Evolutionary conservation across 257 asterid species (phyloP).

Genomic region (Gardenia jasminoides): DNA sequence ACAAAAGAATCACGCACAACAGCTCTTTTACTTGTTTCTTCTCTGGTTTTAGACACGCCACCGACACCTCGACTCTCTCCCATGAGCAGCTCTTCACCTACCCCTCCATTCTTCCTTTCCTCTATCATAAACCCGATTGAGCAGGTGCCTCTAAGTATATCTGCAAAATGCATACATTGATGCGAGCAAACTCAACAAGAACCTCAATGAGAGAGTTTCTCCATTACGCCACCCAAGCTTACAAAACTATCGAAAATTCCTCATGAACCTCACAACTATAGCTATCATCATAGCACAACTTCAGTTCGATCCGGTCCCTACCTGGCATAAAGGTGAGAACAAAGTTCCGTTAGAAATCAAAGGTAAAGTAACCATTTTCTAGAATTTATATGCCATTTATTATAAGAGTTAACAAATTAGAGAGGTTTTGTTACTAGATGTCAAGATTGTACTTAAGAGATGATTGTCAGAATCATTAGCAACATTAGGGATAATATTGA

Average conservation of each 20-base stretch:
- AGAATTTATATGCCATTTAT: background rate
- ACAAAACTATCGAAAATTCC: constrained; percentile 87
- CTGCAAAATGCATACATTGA: constrained; percentile 19
- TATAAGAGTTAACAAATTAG: background rate
- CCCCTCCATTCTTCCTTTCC: background rate
- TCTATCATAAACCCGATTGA: constrained; percentile 9
- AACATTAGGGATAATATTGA: background rate
- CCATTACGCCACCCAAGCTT: constrained; percentile 74
- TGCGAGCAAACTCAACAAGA: constrained; percentile 17
- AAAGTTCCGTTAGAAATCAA: background rate
- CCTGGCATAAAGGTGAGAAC: constrained; percentile 45
- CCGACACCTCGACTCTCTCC: constrained; percentile 1
- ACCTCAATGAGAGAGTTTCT: constrained; percentile 65
- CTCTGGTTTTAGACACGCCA: constrained; percentile 16
- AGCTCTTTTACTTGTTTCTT: constrained; percentile 30
- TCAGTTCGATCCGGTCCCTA: constrained; percentile 44
- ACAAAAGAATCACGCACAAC: constrained; percentile 36
- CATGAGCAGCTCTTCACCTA: background rate
- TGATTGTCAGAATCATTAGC: background rate
- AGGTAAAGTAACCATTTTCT: background rate
- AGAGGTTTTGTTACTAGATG: background rate
- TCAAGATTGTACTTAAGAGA: background rate
- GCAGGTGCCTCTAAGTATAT: constrained; percentile 13
- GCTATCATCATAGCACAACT: constrained; percentile 39
- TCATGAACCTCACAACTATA: constrained; percentile 54